phyloP scores from a whole-genome alignment of 805 yeast genomes.

The Schizosaccharomyces japonicus region DNA sequence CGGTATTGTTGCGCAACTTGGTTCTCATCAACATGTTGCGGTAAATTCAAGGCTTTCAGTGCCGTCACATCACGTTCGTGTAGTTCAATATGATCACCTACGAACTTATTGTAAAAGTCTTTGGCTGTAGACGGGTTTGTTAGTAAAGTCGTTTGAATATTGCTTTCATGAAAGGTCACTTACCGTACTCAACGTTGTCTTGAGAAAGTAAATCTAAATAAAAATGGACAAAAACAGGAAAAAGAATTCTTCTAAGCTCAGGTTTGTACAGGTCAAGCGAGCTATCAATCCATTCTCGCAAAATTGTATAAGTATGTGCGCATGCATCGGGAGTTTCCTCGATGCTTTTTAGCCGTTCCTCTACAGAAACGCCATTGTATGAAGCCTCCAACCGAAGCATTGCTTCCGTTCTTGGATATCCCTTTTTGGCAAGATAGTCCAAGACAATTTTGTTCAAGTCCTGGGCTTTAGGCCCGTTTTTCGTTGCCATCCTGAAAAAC shows the following conservation, averaged over 20 bases:
- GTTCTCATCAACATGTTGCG: conserved; percentile 64
- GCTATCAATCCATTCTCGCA: conserved; percentile 72
- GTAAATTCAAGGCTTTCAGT: conserved; percentile 48
- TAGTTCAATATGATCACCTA: conserved; percentile 43
- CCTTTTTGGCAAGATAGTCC: conserved; percentile 80
- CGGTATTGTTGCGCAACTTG: conserved; percentile 56
- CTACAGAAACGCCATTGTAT: conserved; percentile 9
- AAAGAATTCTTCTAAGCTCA: conserved; percentile 59
- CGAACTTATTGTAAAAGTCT: conserved; percentile 46
- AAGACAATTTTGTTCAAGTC: conserved; percentile 79
- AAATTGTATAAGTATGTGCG: conserved; percentile 53
- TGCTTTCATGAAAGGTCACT: not conserved
- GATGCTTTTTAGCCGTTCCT: not conserved
- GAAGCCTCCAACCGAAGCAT: conserved; percentile 61
- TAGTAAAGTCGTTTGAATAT: not conserved
- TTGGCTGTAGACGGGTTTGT: conserved; percentile 1
- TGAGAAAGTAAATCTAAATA: conserved; percentile 57
- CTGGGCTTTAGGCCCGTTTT: conserved; percentile 14
- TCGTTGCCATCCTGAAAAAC: not conserved
- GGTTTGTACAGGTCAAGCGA: conserved; percentile 77
- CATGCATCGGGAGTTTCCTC: conserved; percentile 41
- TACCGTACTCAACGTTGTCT: conserved; percentile 20
- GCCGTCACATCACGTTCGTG: conserved; percentile 59
- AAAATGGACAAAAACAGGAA: conserved; percentile 81
- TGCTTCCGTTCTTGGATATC: conserved; percentile 83